These are phyloP conservation scores for Pseudocercospora cruenta DNA, from an alignment of 2,329 filamentous ascomycete genomes.

Conservation along the genomic window DNA sequence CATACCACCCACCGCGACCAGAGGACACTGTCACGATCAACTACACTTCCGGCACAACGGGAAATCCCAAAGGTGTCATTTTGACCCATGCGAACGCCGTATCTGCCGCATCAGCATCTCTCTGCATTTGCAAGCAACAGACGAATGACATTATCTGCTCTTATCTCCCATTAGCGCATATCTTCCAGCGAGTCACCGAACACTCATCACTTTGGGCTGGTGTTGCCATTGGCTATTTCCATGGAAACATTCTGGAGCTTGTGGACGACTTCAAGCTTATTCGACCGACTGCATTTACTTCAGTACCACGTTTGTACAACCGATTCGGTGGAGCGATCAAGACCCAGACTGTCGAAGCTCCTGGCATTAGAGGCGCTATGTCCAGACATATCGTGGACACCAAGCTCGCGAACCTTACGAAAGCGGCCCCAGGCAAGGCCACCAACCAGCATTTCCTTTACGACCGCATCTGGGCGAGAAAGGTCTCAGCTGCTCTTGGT, in stretches of 20 bases:
- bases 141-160: conserved; percentile 72
- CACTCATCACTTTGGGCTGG: conserved; percentile 74
- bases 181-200: conserved; percentile 85
- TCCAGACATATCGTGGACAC: conserved; percentile 77
- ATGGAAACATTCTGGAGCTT: conserved; percentile 82
- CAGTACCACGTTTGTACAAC: conserved; percentile 90
- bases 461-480: conserved; percentile 87
- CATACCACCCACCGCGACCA: conserved; percentile 71
- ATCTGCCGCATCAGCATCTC: conserved; percentile 66
- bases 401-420: conserved; percentile 78
- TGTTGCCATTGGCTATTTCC: conserved; percentile 84
- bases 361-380: conserved; percentile 78
- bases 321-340: conserved; percentile 84
- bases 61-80: conserved; percentile 79
- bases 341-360: conserved; percentile 74
- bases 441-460: conserved; percentile 77
- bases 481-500: conserved; percentile 81
- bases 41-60: conserved; percentile 86
- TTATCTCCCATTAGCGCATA: conserved; percentile 92
- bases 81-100: conserved; percentile 82
- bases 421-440: conserved; percentile 66
- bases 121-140: conserved; percentile 57
- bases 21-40: conserved; percentile 87
- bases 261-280: conserved; percentile 90
- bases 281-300: conserved; percentile 79